Conservation (phyloP, 495 filamentous ascomycete genomes). For the Aspergillus incahuasiensis region DNA sequence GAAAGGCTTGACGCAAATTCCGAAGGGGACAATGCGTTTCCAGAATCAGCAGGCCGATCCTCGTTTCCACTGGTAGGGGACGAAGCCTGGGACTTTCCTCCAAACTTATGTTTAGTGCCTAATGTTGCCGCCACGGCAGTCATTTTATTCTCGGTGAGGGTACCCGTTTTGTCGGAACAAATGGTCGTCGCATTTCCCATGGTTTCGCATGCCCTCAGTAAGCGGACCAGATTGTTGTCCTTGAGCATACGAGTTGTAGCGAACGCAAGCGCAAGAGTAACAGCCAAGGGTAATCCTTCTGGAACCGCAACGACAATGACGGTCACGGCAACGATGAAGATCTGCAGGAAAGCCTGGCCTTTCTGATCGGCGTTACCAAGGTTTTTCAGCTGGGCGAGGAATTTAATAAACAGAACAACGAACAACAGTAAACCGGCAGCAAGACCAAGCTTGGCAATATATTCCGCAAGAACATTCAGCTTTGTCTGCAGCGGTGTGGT, state of each 20-base stretch:
- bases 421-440: constrained; percentile 82
- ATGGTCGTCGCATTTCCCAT: constrained; percentile 98
- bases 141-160: constrained; percentile 93
- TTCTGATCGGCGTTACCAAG: constrained; percentile 61
- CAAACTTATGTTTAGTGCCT: constrained; percentile 63
- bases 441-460: constrained; percentile 87
- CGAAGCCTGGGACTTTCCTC: constrained; percentile 44
- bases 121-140: constrained; percentile 75
- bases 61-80: constrained; percentile 3
- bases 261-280: constrained; percentile 89
- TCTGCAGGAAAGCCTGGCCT: constrained; percentile 81
- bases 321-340: constrained; percentile 93
- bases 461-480: constrained; percentile 83
- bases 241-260: constrained; percentile 93
- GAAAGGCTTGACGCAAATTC: constrained; percentile 59
- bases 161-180: constrained; percentile 96
- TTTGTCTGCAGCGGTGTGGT: constrained; percentile 94
- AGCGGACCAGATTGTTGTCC: constrained; percentile 89
- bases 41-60: constrained; percentile 7
- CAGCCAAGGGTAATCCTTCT: constrained; percentile 87
- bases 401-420: constrained; percentile 89
- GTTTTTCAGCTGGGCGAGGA: constrained; percentile 60
- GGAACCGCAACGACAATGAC: constrained; percentile 95
- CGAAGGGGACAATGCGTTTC: constrained; percentile 44
- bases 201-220: constrained; percentile 91